Conservation (phyloP, 345 rosid genomes). For the Abelmoschus esculentus region DNA sequence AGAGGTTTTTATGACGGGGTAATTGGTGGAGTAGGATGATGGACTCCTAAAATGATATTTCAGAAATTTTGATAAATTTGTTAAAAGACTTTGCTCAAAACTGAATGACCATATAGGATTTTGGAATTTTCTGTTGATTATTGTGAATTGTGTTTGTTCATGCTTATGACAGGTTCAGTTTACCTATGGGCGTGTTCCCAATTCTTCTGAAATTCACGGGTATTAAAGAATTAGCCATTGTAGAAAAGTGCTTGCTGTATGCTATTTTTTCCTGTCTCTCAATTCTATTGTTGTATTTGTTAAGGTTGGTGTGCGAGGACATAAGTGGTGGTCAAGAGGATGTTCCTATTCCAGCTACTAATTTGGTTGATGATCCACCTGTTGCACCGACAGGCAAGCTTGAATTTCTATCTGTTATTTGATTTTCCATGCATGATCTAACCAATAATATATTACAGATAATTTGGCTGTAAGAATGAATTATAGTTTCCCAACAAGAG, state of each 20-base stretch:
- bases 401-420: background rate
- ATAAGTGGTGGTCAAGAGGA: conserved; percentile 60
- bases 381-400: conserved; percentile 64
- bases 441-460: background rate
- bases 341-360: conserved; percentile 76
- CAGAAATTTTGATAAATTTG: background rate
- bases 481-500: background rate
- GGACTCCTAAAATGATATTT: background rate
- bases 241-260: background rate
- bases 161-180: conserved; percentile 60
- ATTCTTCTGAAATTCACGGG: conserved; percentile 79
- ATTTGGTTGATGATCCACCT: conserved; percentile 82
- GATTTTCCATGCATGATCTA: background rate
- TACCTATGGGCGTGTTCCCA: conserved; percentile 55
- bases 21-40: background rate
- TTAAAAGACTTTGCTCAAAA: background rate
- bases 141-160: conserved; percentile 1
- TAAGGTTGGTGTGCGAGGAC: conserved; percentile 82
- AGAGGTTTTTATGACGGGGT: background rate
- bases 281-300: conserved; percentile 17
- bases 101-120: background rate
- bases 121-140: background rate
- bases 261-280: background rate
- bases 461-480: background rate
- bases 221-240: conserved; percentile 16